These are phyloP conservation scores for Agrostemma githago DNA, from an alignment of 148 eudicot genomes.

Conservation along the genomic window DNA sequence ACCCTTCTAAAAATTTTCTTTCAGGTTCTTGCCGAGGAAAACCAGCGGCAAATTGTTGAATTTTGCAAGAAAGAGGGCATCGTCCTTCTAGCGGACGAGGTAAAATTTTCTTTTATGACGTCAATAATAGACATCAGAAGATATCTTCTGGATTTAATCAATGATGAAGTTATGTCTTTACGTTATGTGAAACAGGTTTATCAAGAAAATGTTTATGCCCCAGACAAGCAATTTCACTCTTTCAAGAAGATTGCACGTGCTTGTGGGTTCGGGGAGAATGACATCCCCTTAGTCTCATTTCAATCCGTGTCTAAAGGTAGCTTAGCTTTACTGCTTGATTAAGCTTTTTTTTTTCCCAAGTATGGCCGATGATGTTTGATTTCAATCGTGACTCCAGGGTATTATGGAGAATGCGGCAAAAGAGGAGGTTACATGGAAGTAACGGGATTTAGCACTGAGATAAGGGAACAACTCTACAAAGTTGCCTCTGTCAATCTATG, in stretches of 20 bases:
- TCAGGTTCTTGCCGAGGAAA: slow-evolving; percentile 86
- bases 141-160: background rate
- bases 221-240: slow-evolving; percentile 84
- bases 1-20: slow-evolving; percentile 13
- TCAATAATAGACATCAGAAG: background rate
- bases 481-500: slow-evolving; percentile 87
- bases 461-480: slow-evolving; percentile 91
- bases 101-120: slow-evolving; percentile 22
- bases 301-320: slow-evolving; percentile 95
- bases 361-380: slow-evolving; percentile 10
- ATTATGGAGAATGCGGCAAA: slow-evolving; percentile 95
- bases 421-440: slow-evolving; percentile 98
- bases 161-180: background rate
- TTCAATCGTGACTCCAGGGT: slow-evolving; percentile 44
- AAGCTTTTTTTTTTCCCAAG: background rate
- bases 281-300: slow-evolving; percentile 69
- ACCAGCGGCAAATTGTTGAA: slow-evolving; percentile 74
- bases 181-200: slow-evolving; percentile 58
- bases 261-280: slow-evolving; percentile 78
- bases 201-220: slow-evolving; percentile 85
- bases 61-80: slow-evolving; percentile 92
- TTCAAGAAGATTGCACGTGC: slow-evolving; percentile 85
- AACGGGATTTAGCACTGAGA: slow-evolving; percentile 79
- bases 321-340: slow-evolving; percentile 9
- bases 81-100: slow-evolving; percentile 95